A percentile compares a stretch with the other conserved stretches of the same genome.
These are phyloP conservation scores for Baudoinia panamericana DNA, from an alignment of 495 filamentous ascomycete species.

Conservation along the genomic window DNA sequence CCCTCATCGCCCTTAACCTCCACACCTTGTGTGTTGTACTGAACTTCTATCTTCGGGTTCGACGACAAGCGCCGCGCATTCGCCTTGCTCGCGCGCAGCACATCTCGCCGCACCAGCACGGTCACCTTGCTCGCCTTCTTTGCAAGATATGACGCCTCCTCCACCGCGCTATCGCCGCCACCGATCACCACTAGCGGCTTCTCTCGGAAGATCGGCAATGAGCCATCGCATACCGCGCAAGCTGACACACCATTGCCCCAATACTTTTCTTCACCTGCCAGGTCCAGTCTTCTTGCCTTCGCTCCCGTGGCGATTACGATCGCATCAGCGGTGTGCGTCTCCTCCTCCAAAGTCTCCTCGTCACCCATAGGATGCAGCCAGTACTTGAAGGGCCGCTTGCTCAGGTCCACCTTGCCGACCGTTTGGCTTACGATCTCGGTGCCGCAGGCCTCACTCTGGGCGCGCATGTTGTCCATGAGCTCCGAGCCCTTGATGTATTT, in stretches of 20 bases:
- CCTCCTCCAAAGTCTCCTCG: conserved; percentile 39
- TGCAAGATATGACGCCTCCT: conserved; percentile 93
- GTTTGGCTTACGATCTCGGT: conserved; percentile 88
- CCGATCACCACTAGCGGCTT: conserved; percentile 94
- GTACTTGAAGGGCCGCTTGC: conserved; percentile 77
- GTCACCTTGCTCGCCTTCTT: conserved; percentile 95
- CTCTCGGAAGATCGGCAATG: conserved; percentile 92
- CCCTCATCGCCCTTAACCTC: conserved; percentile 76
- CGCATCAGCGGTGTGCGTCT: conserved; percentile 68
- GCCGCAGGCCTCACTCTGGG: conserved; percentile 80
- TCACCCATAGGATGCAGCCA: conserved; percentile 66
- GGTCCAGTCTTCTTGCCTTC: conserved; percentile 65
- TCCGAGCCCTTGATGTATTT: conserved; percentile 69
- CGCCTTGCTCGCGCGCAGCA: conserved; percentile 72
- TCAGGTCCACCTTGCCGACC: conserved; percentile 76
- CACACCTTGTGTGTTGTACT: conserved; percentile 65
- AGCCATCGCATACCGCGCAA: conserved; percentile 95
- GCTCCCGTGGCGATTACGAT: conserved; percentile 94
- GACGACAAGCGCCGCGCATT: conserved; percentile 76
- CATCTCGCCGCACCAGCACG: conserved; percentile 77
- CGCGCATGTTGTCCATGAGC: conserved; percentile 92
- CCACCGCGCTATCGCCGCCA: conserved; percentile 90
- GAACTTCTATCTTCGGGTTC: conserved; percentile 79
- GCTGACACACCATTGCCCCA: conserved; percentile 96
- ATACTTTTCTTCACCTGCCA: conserved; percentile 83